These are phyloP conservation scores for Arxiozyma slooffiae DNA, from an alignment of 1,139 yeast species.

Conservation along the genomic window DNA sequence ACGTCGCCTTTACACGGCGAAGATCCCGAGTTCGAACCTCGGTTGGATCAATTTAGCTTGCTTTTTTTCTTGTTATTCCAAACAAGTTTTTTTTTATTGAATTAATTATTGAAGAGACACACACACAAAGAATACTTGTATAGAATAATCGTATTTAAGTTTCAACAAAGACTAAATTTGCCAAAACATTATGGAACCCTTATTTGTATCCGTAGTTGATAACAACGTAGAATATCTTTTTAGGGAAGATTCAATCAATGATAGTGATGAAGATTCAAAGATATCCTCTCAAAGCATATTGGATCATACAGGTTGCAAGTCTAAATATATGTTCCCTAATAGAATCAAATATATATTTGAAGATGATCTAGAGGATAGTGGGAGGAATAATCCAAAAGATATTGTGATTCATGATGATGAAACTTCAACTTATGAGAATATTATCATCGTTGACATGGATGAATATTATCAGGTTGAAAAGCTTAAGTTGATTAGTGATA, in stretches of 20 bases:
- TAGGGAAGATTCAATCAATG: conserved; percentile 1
- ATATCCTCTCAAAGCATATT: not conserved
- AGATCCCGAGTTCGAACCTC: conserved; percentile 34
- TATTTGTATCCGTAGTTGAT: conserved; percentile 13
- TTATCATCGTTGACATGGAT: conserved; percentile 29
- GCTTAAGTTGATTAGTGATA: conserved; percentile 28
- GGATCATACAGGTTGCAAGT: not conserved
- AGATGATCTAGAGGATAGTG: conserved; percentile 22
- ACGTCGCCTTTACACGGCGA: conserved; percentile 35
- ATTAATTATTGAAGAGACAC: too few species aligned
- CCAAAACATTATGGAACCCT: conserved; percentile 4
- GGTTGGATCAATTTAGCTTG: conserved; percentile 34
- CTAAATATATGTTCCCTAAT: conserved; percentile 21
- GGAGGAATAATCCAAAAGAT: too few species aligned
- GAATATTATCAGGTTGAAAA: conserved; percentile 18
- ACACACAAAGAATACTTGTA: too few species aligned
- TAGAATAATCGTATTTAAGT: too few species aligned
- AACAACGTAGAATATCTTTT: conserved; percentile 9
- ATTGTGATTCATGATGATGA: too few species aligned
- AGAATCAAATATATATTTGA: conserved; percentile 27
- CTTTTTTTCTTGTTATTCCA: too few species aligned
- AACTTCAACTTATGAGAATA: conserved; percentile 24
- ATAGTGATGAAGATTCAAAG: not conserved
- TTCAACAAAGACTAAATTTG: not conserved
- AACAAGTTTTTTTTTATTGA: too few species aligned